Conservation (phyloP, 2,329 filamentous ascomycete genomes). For the Epichloe coenophiala region DNA sequence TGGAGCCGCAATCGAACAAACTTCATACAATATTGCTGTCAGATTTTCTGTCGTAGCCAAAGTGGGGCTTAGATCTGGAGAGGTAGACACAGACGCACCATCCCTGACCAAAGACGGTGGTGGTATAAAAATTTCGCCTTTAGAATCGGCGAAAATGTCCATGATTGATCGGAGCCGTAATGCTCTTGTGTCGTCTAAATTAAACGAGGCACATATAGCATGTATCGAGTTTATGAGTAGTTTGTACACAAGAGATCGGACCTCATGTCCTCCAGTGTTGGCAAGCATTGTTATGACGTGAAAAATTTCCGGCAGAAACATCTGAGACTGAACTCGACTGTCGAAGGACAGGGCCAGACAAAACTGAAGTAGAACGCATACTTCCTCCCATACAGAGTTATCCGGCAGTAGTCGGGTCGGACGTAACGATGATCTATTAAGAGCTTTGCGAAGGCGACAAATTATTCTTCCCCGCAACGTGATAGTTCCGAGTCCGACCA, state of each 20-base stretch:
- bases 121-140: slow-evolving; percentile 42
- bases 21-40: slow-evolving; percentile 47
- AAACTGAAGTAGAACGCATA: slow-evolving; percentile 53
- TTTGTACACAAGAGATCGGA: slow-evolving; percentile 46
- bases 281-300: slow-evolving; percentile 59
- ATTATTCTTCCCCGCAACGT: slow-evolving; percentile 53
- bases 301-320: slow-evolving; percentile 56
- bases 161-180: slow-evolving; percentile 42
- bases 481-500: slow-evolving; percentile 49
- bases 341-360: slow-evolving; percentile 55
- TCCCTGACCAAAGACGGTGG: slow-evolving; percentile 34
- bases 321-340: slow-evolving; percentile 51
- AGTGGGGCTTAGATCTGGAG: slow-evolving; percentile 38
- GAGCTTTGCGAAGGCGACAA: slow-evolving; percentile 49
- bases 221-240: slow-evolving; percentile 55
- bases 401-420: slow-evolving; percentile 53
- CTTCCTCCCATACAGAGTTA: slow-evolving; percentile 56
- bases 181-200: slow-evolving; percentile 44
- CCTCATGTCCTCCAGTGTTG: slow-evolving; percentile 45
- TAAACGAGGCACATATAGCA: slow-evolving; percentile 52
- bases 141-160: slow-evolving; percentile 45
- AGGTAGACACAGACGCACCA: slow-evolving; percentile 38
- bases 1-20: slow-evolving; percentile 49
- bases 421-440: slow-evolving; percentile 52
- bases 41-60: slow-evolving; percentile 46